Conservation (phyloP, 805 yeast genomes). For the Yarrowia sp. region DNA sequence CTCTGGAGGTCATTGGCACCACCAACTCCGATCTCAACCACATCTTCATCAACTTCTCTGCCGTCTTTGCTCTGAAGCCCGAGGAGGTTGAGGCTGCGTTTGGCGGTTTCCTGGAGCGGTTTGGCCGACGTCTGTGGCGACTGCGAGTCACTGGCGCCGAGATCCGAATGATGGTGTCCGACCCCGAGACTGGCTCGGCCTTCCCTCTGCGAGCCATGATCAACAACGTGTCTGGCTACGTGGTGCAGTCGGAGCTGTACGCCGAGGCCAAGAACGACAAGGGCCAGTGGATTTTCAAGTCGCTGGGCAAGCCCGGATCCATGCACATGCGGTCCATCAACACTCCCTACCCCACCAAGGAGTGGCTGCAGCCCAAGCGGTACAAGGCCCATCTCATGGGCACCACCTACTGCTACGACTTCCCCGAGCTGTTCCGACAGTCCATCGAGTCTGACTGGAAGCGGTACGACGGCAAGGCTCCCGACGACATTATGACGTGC, state of each 20-base stretch:
- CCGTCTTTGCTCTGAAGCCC: slow-evolving; percentile 92
- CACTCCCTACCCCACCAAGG: slow-evolving; percentile 97
- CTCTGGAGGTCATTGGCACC: slow-evolving; percentile 91
- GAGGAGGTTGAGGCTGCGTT: slow-evolving; percentile 97
- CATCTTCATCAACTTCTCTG: slow-evolving; percentile 95
- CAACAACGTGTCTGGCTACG: slow-evolving; percentile 96
- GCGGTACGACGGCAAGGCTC: slow-evolving; percentile 54
- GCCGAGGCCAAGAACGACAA: slow-evolving; percentile 90
- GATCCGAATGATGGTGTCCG: slow-evolving; percentile 93
- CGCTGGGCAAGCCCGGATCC: slow-evolving; percentile 91
- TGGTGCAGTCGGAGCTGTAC: slow-evolving; percentile 92
- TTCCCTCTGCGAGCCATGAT: slow-evolving; percentile 97
- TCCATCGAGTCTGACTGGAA: slow-evolving; percentile 88
- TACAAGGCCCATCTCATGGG: slow-evolving; percentile 98
- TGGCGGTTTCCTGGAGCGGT: slow-evolving; percentile 96
- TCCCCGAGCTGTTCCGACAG: slow-evolving; percentile 98
- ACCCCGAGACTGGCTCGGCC: slow-evolving; percentile 86
- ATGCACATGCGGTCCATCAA: slow-evolving; percentile 97
- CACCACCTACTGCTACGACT: slow-evolving; percentile 96
- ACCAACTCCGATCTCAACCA: slow-evolving; percentile 96
- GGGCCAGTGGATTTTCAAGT: slow-evolving; percentile 97
- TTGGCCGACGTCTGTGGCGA: slow-evolving; percentile 96
- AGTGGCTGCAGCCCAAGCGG: slow-evolving; percentile 97
- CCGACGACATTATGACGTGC: slow-evolving; percentile 78
- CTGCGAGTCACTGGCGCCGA: slow-evolving; percentile 97